These are phyloP conservation scores for Gilbertella persicaria DNA, from an alignment of 371 early-diverging fungal species.

Conservation along the genomic window DNA sequence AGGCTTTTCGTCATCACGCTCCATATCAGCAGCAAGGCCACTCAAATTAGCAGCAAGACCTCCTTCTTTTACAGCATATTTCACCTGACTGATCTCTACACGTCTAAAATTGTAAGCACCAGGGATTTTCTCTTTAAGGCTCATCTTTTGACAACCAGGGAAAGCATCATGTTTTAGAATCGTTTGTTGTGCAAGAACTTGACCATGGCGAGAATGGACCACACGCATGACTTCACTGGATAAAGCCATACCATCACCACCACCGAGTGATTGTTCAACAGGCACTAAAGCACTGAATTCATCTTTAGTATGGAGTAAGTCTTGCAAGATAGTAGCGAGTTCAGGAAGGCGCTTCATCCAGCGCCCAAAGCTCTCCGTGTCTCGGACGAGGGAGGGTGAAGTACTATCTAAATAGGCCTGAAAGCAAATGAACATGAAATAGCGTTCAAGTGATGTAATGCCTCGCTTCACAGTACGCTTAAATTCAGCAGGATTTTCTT, in stretches of 20 bases:
- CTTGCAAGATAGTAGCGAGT: slow-evolving; percentile 58
- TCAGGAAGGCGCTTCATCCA: slow-evolving; percentile 70
- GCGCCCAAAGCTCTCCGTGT: slow-evolving; percentile 52
- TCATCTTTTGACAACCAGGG: slow-evolving; percentile 73
- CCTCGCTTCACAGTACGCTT: slow-evolving; percentile 40
- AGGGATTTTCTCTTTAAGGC: slow-evolving; percentile 64
- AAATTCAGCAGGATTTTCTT: slow-evolving; percentile 30
- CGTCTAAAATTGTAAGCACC: slow-evolving; percentile 71
- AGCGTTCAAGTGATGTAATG: slow-evolving; percentile 53
- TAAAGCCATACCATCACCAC: slow-evolving; percentile 71
- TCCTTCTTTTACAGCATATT: slow-evolving; percentile 45
- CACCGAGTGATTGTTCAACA: slow-evolving; percentile 54
- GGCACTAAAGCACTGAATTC: slow-evolving; percentile 48
- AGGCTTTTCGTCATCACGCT: slow-evolving; percentile 25
- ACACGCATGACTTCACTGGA: slow-evolving; percentile 65
- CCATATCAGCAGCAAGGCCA: slow-evolving; percentile 43
- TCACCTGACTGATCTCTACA: slow-evolving; percentile 48
- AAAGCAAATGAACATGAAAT: slow-evolving; percentile 70
- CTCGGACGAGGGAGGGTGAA: slow-evolving; percentile 37
- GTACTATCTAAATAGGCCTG: slow-evolving; percentile 55
- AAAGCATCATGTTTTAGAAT: slow-evolving; percentile 74
- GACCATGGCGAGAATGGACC: slow-evolving; percentile 58
- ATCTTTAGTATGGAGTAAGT: slow-evolving; percentile 32
- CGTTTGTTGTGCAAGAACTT: slow-evolving; percentile 65
- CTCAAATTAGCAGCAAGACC: slow-evolving; percentile 55